Base-by-base conservation (phyloP, 1,139 yeast species). In the Candida smagusa region DNA sequence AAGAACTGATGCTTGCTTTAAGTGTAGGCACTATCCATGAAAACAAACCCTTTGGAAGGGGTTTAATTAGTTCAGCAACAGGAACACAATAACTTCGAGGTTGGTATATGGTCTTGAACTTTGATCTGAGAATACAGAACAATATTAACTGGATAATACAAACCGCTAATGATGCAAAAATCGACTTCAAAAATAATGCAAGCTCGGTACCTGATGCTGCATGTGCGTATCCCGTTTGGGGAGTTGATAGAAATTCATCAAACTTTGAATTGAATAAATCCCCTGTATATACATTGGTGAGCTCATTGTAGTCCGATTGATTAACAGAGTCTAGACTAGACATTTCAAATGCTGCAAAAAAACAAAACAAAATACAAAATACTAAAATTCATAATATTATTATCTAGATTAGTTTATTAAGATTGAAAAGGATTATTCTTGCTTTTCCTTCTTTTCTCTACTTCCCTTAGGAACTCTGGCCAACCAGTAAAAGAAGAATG, bases 191-290 rank as follows among this genome's bases (percentile, higher is more conserved):
- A 0, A 84, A 50, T 8, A 63, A 48, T 12, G 56, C 44, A 11
- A 67, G 49, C 12, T 67, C 72, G 3, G 68, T 65, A 4, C 76
- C 75, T 1, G 67, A 61, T 0, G 73, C 56, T 22, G 56, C 47
- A 42, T 72, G 79, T 7, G 79, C 79, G 12, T 72, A 61, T 0
- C 84, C 85, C 0, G 79, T 68, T 48, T 81, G 79, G 2, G 83
- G 67, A 1, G 81, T 74, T 45, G 75, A 75, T 25, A 80, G 54
- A 45, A 81, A 74, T 32, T 55, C 59, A 22, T 59, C 58, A 43
- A 68, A 60, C 19, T 49, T 45, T 8, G 45, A 37, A 3, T 48
- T 37, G 38, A 43, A 42, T 26, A 53, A 43, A 12, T 44, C 40
- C 3, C 45, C 43, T 28, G 50, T 30, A 22, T 50, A 47, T 9